These are phyloP conservation scores for Mrakia frigida DNA, from an alignment of 768 basidiomycete genomes.

Conservation along the genomic window DNA sequence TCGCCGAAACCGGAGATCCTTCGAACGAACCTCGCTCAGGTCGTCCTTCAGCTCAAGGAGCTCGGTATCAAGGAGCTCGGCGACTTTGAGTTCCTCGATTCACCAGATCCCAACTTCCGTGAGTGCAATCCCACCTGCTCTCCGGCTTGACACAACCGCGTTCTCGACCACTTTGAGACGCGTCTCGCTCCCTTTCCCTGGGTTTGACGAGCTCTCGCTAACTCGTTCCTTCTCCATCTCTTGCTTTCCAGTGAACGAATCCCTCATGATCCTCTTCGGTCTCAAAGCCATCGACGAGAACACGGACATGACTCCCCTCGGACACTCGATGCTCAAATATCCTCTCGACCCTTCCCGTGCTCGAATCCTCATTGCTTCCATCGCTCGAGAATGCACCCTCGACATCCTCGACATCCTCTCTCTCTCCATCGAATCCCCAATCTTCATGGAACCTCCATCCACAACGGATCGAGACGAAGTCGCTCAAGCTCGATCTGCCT, in stretches of 20 bases:
- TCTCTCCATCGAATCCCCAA: slow-evolving; percentile 69
- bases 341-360: slow-evolving; percentile 85
- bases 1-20: slow-evolving; percentile 84
- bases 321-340: slow-evolving; percentile 79
- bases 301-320: slow-evolving; percentile 63
- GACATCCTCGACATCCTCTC: slow-evolving; percentile 83
- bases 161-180: neutral
- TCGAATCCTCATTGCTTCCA: slow-evolving; percentile 72
- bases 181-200: slow-evolving; percentile 1
- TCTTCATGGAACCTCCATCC: slow-evolving; percentile 66
- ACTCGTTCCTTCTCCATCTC: neutral
- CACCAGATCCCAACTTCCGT: slow-evolving; percentile 71
- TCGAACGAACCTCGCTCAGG: slow-evolving; percentile 75
- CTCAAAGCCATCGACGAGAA: slow-evolving; percentile 70
- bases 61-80: slow-evolving; percentile 68
- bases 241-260: slow-evolving; percentile 40
- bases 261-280: slow-evolving; percentile 56
- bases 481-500: slow-evolving; percentile 60
- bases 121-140: slow-evolving; percentile 45
- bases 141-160: too few species aligned
- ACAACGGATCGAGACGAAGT: slow-evolving; percentile 63
- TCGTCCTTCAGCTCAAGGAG: slow-evolving; percentile 78
- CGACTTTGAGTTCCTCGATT: slow-evolving; percentile 81
- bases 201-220: neutral
- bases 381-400: slow-evolving; percentile 61